These are phyloP conservation scores for Paraconiothyrium sp. DNA, from an alignment of 2,329 filamentous ascomycete species.

Conservation along the genomic window DNA sequence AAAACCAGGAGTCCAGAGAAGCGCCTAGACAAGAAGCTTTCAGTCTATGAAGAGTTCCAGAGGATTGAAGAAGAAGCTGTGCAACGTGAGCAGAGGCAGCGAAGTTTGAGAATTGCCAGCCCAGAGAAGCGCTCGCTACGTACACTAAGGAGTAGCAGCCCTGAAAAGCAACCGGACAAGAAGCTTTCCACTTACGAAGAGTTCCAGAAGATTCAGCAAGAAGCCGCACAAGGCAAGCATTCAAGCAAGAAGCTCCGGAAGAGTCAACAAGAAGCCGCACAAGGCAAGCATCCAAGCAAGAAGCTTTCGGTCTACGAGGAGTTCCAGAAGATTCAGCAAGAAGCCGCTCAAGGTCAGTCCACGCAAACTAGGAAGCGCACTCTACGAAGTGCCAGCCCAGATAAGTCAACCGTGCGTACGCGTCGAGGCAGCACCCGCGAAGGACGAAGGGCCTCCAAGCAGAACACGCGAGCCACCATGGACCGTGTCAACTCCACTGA, in stretches of 20 bases:
- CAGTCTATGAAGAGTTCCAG: slow-evolving; percentile 4
- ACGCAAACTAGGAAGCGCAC: not conserved
- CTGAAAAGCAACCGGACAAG: not conserved
- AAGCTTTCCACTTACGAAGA: not conserved
- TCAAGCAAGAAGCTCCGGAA: not conserved
- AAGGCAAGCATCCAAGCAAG: not conserved
- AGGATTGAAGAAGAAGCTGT: not conserved
- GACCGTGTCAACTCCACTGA: not conserved
- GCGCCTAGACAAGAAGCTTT: not conserved
- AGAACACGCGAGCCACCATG: not conserved
- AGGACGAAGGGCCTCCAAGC: not conserved
- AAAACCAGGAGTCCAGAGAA: not conserved
- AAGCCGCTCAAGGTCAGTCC: not conserved
- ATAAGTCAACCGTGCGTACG: not conserved
- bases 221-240: not conserved
- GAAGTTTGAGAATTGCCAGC: not conserved
- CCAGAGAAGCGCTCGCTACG: not conserved
- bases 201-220: not conserved
- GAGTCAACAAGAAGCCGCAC: not conserved
- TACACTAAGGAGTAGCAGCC: not conserved
- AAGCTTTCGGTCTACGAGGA: slow-evolving; percentile 1
- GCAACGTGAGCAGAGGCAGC: not conserved
- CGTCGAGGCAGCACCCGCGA: not conserved
- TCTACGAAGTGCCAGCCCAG: not conserved
- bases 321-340: not conserved